phyloP scores from a whole-genome alignment of 495 filamentous ascomycete species.

The Cairneyella variabilis region DNA sequence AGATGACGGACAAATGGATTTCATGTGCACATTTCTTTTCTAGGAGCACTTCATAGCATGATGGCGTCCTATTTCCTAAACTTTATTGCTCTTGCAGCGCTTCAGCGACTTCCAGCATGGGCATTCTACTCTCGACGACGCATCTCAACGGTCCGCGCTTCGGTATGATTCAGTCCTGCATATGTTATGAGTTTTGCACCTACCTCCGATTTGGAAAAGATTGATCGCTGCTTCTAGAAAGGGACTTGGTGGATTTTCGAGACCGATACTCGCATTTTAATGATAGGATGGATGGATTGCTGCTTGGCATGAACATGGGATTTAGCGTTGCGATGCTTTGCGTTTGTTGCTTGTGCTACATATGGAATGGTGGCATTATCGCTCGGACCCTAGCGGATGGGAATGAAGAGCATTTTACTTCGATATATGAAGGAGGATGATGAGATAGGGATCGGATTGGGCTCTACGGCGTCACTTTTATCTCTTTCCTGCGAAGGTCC shows the following conservation, averaged over 20 bases:
- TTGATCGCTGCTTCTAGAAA: conserved; percentile 8
- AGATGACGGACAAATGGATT: conserved; percentile 22
- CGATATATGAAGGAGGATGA: neutral
- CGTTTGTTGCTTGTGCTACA: too few species aligned
- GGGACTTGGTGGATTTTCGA: conserved; percentile 8
- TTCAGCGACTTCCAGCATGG: conserved; percentile 24
- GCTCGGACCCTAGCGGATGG: conserved; percentile 12
- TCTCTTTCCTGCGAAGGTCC: neutral
- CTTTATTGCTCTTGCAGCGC: conserved; percentile 13
- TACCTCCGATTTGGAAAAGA: conserved; percentile 21
- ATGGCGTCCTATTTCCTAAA: conserved; percentile 4
- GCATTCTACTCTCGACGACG: neutral
- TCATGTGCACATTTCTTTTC: conserved; percentile 24
- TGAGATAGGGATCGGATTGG: conserved; percentile 1
- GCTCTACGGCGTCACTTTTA: neutral
- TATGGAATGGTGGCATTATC: conserved; percentile 10
- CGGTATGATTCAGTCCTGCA: conserved; percentile 1
- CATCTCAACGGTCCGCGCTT: conserved; percentile 12
- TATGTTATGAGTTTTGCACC: conserved; percentile 1
- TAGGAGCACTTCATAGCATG: conserved; percentile 1
- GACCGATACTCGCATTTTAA: conserved; percentile 18
- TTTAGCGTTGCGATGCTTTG: conserved; percentile 15
- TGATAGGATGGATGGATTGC: conserved; percentile 26
- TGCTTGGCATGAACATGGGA: neutral
- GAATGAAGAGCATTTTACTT: conserved; percentile 13